Percentiles rank a stretch among this genome's conserved stretches.
Evolutionary conservation across 139 green algal genomes (phyloP).

Genomic region (Chlorella vulgaris): DNA sequence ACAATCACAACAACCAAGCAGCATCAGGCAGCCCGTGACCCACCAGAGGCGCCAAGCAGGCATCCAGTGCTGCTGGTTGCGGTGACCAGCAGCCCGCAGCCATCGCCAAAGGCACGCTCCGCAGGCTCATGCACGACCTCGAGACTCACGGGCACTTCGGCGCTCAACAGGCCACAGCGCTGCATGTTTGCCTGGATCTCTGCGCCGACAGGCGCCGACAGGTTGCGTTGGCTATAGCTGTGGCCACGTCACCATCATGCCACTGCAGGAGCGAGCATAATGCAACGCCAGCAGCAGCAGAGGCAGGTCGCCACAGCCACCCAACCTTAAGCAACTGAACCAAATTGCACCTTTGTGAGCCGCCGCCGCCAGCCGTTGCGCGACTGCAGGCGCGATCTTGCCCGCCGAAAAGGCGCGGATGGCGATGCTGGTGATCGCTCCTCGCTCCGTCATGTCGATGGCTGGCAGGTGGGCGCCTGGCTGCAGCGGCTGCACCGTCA

Average conservation of each 20-base stretch:
- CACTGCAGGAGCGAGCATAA: too few relatives aligned
- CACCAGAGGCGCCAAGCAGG: constrained; percentile 53
- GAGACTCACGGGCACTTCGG: background rate
- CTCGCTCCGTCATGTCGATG: constrained; percentile 55
- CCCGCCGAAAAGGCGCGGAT: constrained; percentile 62
- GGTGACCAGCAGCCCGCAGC: constrained; percentile 63
- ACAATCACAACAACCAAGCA: background rate
- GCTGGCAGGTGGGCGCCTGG: constrained; percentile 51
- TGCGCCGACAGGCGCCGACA: too few relatives aligned
- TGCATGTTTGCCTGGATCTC: constrained; percentile 13
- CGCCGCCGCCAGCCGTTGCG: constrained; percentile 49
- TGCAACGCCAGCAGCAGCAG: background rate
- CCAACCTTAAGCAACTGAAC: too few relatives aligned
- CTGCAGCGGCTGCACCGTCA: constrained; percentile 46
- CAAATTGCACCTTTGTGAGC: constrained; percentile 29
- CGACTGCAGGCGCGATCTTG: constrained; percentile 16
- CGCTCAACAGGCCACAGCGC: background rate
- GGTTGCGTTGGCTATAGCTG: background rate
- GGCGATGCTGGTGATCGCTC: constrained; percentile 40
- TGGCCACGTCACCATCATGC: too few relatives aligned
- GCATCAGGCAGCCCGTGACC: background rate
- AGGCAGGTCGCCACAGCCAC: too few relatives aligned
- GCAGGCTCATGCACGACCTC: constrained; percentile 35
- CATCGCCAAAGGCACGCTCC: constrained; percentile 53
- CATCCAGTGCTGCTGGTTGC: constrained; percentile 59